Evolutionary conservation across 2,329 filamentous ascomycete genomes (phyloP).

Genomic region (Sphaerulina populicola): DNA sequence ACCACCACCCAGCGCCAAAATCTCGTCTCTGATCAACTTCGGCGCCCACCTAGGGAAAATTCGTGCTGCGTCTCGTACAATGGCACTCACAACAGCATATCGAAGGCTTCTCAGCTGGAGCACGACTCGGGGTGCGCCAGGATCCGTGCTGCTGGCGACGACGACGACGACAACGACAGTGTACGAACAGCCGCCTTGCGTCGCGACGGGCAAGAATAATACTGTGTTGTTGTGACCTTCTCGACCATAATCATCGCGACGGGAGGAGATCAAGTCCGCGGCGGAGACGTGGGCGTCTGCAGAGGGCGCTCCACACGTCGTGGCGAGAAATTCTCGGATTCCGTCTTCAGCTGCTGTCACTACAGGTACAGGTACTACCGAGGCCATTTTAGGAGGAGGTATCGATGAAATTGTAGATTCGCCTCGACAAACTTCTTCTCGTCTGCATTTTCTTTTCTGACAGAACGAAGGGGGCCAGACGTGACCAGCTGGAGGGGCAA

Average conservation of each 20-base stretch:
- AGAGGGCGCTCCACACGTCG: neutral
- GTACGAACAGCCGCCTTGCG: slow-evolving; percentile 16
- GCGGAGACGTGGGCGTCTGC: slow-evolving; percentile 3
- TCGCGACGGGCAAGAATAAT: neutral
- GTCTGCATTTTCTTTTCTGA: neutral
- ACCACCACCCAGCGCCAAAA: neutral
- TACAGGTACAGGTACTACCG: too few species aligned
- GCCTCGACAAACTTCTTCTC: neutral
- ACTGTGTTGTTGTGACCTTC: neutral
- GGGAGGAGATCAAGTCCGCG: neutral
- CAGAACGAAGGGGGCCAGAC: neutral
- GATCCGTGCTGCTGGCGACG: neutral
- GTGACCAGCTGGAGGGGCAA: neutral
- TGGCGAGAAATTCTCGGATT: neutral
- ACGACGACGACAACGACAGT: neutral
- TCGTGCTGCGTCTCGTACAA: slow-evolving; percentile 3
- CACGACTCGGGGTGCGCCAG: neutral
- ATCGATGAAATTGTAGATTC: neutral
- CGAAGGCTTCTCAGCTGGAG: slow-evolving; percentile 8
- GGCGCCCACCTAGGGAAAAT: slow-evolving; percentile 8
- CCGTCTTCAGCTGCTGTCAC: neutral
- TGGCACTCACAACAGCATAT: neutral
- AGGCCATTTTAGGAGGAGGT: neutral
- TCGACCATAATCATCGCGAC: neutral
- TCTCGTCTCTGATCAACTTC: slow-evolving; percentile 2